phyloP scores from a whole-genome alignment of 768 basidiomycete genomes.

The Mycena crocata region DNA sequence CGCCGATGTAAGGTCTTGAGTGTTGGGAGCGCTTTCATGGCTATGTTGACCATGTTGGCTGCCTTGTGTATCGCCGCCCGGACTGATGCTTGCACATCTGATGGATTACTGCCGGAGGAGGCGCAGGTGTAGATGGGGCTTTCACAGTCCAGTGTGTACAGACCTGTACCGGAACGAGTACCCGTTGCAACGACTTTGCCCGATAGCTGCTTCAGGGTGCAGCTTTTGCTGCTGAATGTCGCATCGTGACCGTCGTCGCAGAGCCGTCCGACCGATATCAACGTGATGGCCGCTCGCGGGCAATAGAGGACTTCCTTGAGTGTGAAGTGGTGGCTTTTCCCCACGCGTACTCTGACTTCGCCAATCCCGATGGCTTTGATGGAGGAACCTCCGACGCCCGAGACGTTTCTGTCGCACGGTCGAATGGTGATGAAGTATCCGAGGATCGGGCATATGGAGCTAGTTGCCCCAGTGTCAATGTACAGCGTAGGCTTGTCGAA shows the following conservation, averaged over 20 bases:
- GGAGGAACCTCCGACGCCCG: background rate
- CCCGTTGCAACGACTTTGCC: background rate
- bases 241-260: conserved; percentile 1
- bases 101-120: too few species aligned
- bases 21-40: background rate
- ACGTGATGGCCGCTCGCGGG: background rate
- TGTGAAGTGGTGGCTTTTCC: background rate
- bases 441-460: background rate
- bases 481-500: background rate
- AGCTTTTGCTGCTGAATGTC: background rate
- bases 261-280: background rate
- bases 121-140: background rate
- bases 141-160: background rate
- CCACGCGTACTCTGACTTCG: background rate
- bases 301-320: background rate
- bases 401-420: background rate
- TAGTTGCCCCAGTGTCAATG: background rate
- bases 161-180: background rate
- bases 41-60: too few species aligned
- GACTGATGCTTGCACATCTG: too few species aligned
- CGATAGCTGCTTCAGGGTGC: background rate
- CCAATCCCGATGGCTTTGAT: conserved; percentile 1
- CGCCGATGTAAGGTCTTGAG: background rate
- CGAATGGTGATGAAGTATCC: background rate
- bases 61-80: too few species aligned